A percentile compares a stretch with the other conserved stretches of the same genome.
These are phyloP conservation scores for Apiosordaria backusii DNA, from an alignment of 495 filamentous ascomycete species.

Conservation along the genomic window DNA sequence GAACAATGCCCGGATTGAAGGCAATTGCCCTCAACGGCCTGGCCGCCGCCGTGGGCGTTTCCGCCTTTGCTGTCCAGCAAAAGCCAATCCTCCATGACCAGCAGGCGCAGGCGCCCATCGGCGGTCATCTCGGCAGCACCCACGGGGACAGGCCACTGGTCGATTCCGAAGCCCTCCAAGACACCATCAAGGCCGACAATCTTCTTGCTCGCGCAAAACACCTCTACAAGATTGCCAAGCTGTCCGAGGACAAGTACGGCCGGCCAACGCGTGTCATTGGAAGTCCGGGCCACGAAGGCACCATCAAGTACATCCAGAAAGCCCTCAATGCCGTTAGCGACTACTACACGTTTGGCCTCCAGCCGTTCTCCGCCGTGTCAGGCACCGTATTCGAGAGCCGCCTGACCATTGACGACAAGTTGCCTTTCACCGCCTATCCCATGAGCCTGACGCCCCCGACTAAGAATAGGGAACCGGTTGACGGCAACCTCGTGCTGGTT, in stretches of 20 bases:
- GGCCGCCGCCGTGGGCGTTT: background rate
- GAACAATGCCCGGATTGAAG: conserved; percentile 3
- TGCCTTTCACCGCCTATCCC: conserved; percentile 48
- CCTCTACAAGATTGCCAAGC: conserved; percentile 55
- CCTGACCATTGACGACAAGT: conserved; percentile 51
- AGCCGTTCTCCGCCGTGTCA: conserved; percentile 56
- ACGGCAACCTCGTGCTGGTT: conserved; percentile 43
- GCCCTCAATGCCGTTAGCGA: conserved; percentile 46
- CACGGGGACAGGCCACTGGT: conserved; percentile 37
- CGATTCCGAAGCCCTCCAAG: conserved; percentile 51
- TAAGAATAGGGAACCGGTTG: conserved; percentile 51
- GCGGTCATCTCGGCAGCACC: background rate
- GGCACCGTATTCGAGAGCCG: conserved; percentile 57
- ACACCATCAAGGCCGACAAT: conserved; percentile 48
- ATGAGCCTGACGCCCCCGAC: conserved; percentile 62
- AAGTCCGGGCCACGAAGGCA: conserved; percentile 55
- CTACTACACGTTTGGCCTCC: conserved; percentile 57
- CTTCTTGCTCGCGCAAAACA: conserved; percentile 53
- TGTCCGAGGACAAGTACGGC: conserved; percentile 51
- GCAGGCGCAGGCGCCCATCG: background rate
- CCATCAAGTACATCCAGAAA: conserved; percentile 58
- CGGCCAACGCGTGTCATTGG: conserved; percentile 65
- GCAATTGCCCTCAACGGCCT: conserved; percentile 9
- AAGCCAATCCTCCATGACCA: conserved; percentile 3
- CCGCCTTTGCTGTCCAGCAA: conserved; percentile 2